Evolutionary conservation across 2,329 filamentous ascomycete genomes (phyloP).

Genomic region (Exophiala oligosperma): DNA sequence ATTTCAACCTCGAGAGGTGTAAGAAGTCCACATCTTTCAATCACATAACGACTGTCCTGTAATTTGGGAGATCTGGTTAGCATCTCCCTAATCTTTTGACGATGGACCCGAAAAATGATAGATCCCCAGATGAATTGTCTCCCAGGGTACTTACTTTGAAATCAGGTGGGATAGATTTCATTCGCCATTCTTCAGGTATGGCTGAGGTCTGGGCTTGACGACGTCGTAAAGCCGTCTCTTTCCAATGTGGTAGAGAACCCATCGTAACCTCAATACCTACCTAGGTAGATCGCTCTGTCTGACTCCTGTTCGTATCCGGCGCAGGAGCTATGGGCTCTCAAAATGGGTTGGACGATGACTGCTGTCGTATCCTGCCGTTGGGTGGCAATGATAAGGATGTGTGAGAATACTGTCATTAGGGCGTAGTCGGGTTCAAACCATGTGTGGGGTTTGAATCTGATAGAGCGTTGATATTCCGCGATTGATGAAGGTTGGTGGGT

Average conservation of each 20-base stretch:
- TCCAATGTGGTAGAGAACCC: conserved; percentile 12
- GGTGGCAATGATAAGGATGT: background rate
- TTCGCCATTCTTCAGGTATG: conserved; percentile 3
- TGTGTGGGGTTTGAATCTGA: too few relatives aligned
- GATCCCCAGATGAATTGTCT: background rate
- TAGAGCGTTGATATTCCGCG: too few relatives aligned
- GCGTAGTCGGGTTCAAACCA: too few relatives aligned
- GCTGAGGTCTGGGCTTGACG: conserved; percentile 5
- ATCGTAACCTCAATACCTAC: background rate
- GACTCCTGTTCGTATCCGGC: background rate
- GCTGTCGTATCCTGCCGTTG: background rate
- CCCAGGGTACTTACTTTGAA: background rate
- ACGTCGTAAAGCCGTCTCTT: conserved; percentile 6
- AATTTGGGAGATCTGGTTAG: background rate
- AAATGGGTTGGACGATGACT: background rate
- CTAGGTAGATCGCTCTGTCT: too few relatives aligned
- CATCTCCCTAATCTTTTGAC: background rate
- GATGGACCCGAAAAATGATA: background rate
- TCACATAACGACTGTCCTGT: conserved; percentile 5
- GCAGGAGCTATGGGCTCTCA: background rate
- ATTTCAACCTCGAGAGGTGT: conserved; percentile 9
- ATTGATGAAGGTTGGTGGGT: too few relatives aligned
- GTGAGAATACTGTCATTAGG: too few relatives aligned
- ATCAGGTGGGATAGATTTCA: conserved; percentile 5
- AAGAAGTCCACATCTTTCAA: conserved; percentile 6